Percentiles rank a stretch among this genome's conserved stretches.
Evolutionary conservation across 2,329 filamentous ascomycete genomes (phyloP).

Genomic region (Keithomyces neogunnii): DNA sequence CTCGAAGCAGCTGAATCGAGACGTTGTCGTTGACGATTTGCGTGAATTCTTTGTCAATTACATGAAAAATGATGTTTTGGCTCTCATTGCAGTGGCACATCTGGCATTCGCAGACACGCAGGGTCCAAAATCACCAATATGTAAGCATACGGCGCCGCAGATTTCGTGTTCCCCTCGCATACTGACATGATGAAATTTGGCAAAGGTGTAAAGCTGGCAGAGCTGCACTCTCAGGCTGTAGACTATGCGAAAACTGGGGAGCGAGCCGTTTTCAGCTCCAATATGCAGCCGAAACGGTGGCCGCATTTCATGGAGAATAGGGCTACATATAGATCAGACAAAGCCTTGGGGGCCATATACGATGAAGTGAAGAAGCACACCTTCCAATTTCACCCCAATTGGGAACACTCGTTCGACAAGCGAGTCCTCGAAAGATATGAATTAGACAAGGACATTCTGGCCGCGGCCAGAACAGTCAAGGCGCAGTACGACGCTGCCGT

Average conservation of each 20-base stretch:
- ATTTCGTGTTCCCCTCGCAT: too few species aligned
- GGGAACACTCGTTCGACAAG: slow-evolving; percentile 63
- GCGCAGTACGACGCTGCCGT: slow-evolving; percentile 67
- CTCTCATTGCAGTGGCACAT: slow-evolving; percentile 74
- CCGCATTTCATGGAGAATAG: slow-evolving; percentile 84
- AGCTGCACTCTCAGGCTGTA: slow-evolving; percentile 81
- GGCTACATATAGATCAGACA: slow-evolving; percentile 56
- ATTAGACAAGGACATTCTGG: slow-evolving; percentile 44
- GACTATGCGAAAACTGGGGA: slow-evolving; percentile 90
- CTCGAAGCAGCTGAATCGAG: slow-evolving; percentile 45
- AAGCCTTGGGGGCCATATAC: slow-evolving; percentile 73
- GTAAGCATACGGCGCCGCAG: slow-evolving; percentile 32
- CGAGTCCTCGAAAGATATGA: slow-evolving; percentile 60
- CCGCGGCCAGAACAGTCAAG: slow-evolving; percentile 60
- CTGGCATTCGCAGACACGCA: slow-evolving; percentile 63
- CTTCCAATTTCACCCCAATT: slow-evolving; percentile 65
- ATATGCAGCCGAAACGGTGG: slow-evolving; percentile 54
- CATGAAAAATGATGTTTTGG: slow-evolving; percentile 82
- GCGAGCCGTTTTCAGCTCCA: slow-evolving; percentile 57
- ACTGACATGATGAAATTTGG: neutral
- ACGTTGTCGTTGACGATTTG: slow-evolving; percentile 66
- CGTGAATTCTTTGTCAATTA: slow-evolving; percentile 82
- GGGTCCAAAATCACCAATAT: slow-evolving; percentile 61
- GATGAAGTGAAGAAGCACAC: slow-evolving; percentile 53
- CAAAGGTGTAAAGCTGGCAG: slow-evolving; percentile 60